Evolutionary conservation across 305 asterid species (phyloP).

Genomic region (Fraxinus floribunda): DNA sequence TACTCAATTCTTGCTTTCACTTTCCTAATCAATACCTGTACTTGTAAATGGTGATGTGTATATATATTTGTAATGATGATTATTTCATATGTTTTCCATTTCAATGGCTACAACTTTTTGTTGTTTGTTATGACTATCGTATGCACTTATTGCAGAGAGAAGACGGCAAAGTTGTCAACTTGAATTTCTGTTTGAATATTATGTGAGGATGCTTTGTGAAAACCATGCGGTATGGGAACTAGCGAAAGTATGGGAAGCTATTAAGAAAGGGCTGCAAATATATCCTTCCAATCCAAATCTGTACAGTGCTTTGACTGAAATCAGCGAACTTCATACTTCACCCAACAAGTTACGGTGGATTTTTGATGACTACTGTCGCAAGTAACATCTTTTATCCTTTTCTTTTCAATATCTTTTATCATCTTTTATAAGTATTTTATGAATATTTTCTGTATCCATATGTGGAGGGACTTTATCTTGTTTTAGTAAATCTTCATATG

Average conservation of each 20-base stretch:
- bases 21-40: background rate
- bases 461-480: background rate
- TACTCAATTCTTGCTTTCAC: background rate
- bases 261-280: conserved; percentile 67
- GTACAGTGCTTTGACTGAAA: conserved; percentile 58
- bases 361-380: conserved; percentile 63
- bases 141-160: conserved; percentile 58
- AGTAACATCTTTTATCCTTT: conserved; percentile 38
- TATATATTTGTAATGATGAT: background rate
- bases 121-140: conserved; percentile 10
- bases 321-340: conserved; percentile 66
- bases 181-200: conserved; percentile 71
- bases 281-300: conserved; percentile 70
- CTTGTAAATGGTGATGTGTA: background rate
- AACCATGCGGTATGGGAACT: conserved; percentile 49
- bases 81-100: background rate
- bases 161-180: conserved; percentile 73
- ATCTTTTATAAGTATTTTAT: background rate
- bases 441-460: background rate
- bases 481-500: background rate
- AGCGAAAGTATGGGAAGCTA: conserved; percentile 66
- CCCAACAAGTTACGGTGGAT: conserved; percentile 83
- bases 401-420: conserved; percentile 6
- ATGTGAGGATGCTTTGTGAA: conserved; percentile 60
- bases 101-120: background rate